Conservation (phyloP, 345 rosid species). For the Aurinia saxatilis region DNA sequence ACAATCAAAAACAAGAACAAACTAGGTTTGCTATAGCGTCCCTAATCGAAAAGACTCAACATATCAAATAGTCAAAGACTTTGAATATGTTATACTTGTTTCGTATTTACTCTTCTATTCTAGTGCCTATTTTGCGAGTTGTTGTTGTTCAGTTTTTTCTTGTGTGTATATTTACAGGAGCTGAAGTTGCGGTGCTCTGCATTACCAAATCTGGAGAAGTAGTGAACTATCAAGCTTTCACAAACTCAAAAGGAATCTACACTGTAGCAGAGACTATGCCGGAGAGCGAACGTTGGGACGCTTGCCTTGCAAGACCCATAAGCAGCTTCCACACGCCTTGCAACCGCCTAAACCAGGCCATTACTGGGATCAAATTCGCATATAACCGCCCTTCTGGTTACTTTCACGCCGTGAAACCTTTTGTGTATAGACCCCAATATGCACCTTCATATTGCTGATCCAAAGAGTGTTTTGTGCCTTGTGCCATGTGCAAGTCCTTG, state of each 20-base stretch:
- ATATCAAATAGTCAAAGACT: no score
- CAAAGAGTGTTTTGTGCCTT: background rate
- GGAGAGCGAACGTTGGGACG: conserved; percentile 91
- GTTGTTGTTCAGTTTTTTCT: background rate
- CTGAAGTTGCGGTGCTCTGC: conserved; percentile 96
- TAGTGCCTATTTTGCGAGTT: background rate
- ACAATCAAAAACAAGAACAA: no score
- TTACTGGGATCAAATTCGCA: conserved; percentile 67
- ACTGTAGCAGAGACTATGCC: conserved; percentile 96
- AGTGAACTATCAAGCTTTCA: conserved; percentile 87
- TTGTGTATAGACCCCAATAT: conserved; percentile 53
- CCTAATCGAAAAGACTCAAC: no score
- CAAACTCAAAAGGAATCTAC: conserved; percentile 73
- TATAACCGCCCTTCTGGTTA: conserved; percentile 76
- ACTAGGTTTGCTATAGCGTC: no score
- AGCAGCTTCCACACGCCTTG: conserved; percentile 86
- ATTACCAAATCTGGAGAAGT: conserved; percentile 93
- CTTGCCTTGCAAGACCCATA: conserved; percentile 80
- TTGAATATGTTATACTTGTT: no score
- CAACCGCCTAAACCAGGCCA: conserved; percentile 49
- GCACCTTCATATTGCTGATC: conserved; percentile 55
- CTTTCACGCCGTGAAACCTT: conserved; percentile 62
- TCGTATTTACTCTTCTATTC: background rate
- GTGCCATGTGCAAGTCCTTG: background rate
- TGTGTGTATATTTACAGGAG: conserved; percentile 43